Evolutionary conservation across 352 stramenopile genomes (phyloP), one percentile per base, ranked within the genome.

Genomic region (Achlya hypogyna): DNA sequence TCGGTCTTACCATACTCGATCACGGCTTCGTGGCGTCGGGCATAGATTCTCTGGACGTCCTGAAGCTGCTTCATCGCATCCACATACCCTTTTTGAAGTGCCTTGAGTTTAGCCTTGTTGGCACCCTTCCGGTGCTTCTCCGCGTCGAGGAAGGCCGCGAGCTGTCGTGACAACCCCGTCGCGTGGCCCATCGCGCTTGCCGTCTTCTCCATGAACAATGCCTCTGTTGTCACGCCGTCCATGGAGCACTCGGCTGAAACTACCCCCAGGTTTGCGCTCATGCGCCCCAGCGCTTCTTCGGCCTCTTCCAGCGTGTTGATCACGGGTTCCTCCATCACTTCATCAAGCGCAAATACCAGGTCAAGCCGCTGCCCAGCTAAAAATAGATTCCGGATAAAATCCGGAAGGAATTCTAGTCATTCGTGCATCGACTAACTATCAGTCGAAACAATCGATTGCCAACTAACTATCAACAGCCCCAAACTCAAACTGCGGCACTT

Each of bases 11-110:
- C 68, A 16, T 79, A 71, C 29, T 93, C 82, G 42, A 83, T 88
- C 52, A 91, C 65, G 20, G 73, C 74, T 60, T 91, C 84, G 18
- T 83, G 81, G n/a, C 71, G 66, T 35, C 74, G 73, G 1, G 82
- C 75, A 3, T 75, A 73, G 47, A 81, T 71, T 25, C 75, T 79
- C 62, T 93, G 81, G 5, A 76, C 73, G n/a, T 71, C 75, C 66
- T 90, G 82, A 4, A 93, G 76, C 27, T 87, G 74, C 40, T 90
- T 78, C 82, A 91, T 89, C 29, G 78, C 78, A 0, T 67, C 69
- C 9, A 90, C 81, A 53, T 86, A 92, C 12, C 71, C 54, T 27
- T 81, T 79, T 64, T 90, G 84, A 2, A 89, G 53, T 5, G 74
- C 54, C 54, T 51, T 70, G 20, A 81, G 80, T 38, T 78, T 86